Evolutionary conservation across 163 green algal genomes (phyloP), one percentile per base, ranked within the genome.

Genomic region (Trebouxia gelatinosa): DNA sequence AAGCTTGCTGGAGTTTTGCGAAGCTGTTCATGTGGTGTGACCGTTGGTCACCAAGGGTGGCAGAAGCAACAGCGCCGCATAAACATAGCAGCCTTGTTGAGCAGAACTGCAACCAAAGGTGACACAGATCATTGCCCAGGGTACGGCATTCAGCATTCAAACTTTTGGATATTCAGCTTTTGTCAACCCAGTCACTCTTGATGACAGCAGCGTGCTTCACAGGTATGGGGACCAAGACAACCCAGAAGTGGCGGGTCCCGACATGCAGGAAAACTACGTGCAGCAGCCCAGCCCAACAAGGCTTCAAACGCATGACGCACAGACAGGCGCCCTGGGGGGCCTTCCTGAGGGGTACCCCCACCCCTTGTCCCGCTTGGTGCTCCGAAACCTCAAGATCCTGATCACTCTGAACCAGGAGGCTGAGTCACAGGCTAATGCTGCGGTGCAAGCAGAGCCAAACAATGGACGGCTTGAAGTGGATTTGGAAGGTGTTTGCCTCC

Each of bases 401-500:
- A 67, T 78, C n/a, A 67, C 71, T 11, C 50, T 78, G 13, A 54
- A 26, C 19, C 46, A 51, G 50, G 71, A 78, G 37, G 51, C 40
- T 17, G 29, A 76, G 11, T 23, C 32, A 19, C 43, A 77, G 16
- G 0, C 19, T 21, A 46, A 72, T 50, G 62, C 5, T 72, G n/a
- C 31, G 34, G 3, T 72, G 62, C 51, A 50, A 35, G 68, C 68
- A 31, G 23, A 76, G 28, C 68, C 46, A 16, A 76, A 76, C 68
- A 76, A 78, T 32, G 74, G 75, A 26, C 48, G 80, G 9, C 5
- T 85, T 48, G 75, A 85, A 54, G 21, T 82, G 38, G 70, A 82
- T 58, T 37, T 85, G 62, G 39, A 76, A 26, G 76, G 71, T 26
- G 34, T 82, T 28, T 80, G 48, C 70, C 38, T 82, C n/a, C 81